Conservation (phyloP, 345 rosid genomes). For the Xanthoceras sorbifolium region DNA sequence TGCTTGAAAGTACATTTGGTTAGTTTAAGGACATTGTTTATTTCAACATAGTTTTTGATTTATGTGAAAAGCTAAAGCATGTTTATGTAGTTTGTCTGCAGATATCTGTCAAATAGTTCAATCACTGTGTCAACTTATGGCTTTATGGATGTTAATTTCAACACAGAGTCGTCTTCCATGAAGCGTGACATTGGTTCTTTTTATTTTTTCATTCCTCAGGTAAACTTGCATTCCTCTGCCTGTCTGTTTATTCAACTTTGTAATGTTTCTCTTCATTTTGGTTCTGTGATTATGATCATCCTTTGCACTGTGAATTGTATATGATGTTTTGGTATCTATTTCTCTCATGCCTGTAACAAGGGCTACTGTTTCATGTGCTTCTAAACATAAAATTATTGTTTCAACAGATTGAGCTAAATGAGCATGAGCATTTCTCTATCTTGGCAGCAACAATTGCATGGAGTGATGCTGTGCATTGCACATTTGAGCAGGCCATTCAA, state of each 20-base stretch:
- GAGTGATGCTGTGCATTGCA: constrained; percentile 50
- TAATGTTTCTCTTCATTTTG: not conserved
- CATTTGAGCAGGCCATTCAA: constrained; percentile 60
- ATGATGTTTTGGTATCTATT: constrained; percentile 4
- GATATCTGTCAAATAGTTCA: constrained; percentile 76
- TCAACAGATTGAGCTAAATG: constrained; percentile 83
- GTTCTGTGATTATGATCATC: constrained; percentile 11
- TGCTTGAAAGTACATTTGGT: not conserved
- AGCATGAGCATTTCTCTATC: constrained; percentile 60
- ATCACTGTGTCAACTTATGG: constrained; percentile 62
- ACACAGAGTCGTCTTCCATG: constrained; percentile 41
- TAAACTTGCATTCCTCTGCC: constrained; percentile 29
- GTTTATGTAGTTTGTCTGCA: constrained; percentile 46
- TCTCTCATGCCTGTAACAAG: constrained; percentile 11
- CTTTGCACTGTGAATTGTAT: not conserved
- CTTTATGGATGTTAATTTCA: constrained; percentile 60
- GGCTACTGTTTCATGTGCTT: constrained; percentile 3
- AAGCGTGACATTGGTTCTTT: constrained; percentile 64
- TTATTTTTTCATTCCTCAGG: constrained; percentile 86
- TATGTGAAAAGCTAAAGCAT: constrained; percentile 34
- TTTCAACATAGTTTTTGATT: constrained; percentile 15
- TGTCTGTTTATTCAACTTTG: not conserved
- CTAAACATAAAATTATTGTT: constrained; percentile 11
- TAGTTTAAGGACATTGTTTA: constrained; percentile 3
- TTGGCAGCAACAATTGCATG: constrained; percentile 76